phyloP scores from a whole-genome alignment of 331 rosid species.

The Phaseolus coccineus region DNA sequence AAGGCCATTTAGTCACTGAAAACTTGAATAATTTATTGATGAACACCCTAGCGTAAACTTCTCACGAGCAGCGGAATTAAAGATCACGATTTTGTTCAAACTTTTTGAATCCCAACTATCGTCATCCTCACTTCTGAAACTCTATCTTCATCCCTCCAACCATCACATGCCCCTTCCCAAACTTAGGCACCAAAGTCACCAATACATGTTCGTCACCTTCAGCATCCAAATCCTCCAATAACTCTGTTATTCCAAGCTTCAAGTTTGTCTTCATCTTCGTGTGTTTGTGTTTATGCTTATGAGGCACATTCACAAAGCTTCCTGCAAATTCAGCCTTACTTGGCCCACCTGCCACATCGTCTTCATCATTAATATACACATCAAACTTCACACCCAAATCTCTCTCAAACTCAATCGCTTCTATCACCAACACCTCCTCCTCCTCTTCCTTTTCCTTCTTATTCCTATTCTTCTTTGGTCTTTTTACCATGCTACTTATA shows the following conservation, averaged over 20 bases:
- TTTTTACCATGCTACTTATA: slow-evolving; percentile 53
- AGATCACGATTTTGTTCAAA: not conserved
- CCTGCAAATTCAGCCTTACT: slow-evolving; percentile 74
- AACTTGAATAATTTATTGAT: not conserved
- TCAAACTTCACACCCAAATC: slow-evolving; percentile 60
- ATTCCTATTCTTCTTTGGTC: slow-evolving; percentile 65
- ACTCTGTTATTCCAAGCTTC: slow-evolving; percentile 63
- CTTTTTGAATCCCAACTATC: not conserved
- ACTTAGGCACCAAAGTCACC: slow-evolving; percentile 78
- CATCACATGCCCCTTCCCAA: slow-evolving; percentile 55
- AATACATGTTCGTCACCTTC: slow-evolving; percentile 73
- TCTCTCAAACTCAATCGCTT: slow-evolving; percentile 69
- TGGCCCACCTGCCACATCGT: slow-evolving; percentile 46
- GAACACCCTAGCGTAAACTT: not conserved
- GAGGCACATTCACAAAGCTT: slow-evolving; percentile 80
- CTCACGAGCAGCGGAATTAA: not conserved
- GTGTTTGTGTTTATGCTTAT: slow-evolving; percentile 46
- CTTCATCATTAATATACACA: slow-evolving; percentile 73
- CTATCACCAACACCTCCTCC: slow-evolving; percentile 75
- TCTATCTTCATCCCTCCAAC: slow-evolving; percentile 62
- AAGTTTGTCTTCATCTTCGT: slow-evolving; percentile 51
- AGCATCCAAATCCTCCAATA: slow-evolving; percentile 76
- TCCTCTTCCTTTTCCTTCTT: slow-evolving; percentile 65
- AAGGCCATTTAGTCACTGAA: not conserved
- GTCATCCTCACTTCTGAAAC: not conserved